Evolutionary conservation across 371 early-diverging fungal species (phyloP).

Genomic region (Smittium culicis): DNA sequence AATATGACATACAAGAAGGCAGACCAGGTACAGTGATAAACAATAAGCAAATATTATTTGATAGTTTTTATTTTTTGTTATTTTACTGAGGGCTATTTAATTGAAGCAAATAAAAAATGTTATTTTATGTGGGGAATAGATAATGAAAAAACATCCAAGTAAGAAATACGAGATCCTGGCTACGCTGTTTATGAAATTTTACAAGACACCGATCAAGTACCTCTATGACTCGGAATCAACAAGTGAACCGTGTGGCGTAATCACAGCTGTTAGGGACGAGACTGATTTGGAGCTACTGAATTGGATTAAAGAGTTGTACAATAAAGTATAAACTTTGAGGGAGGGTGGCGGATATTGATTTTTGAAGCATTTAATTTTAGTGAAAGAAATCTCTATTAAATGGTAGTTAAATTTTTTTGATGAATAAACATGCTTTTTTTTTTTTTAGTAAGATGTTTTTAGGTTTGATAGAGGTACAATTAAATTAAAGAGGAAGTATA

Average conservation of each 20-base stretch:
- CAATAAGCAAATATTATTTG: too few species aligned
- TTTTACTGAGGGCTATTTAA: too few species aligned
- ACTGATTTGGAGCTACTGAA: background rate
- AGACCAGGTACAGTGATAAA: background rate
- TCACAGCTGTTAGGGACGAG: background rate
- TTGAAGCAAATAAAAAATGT: too few species aligned
- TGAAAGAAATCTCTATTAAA: too few species aligned
- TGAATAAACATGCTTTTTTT: too few species aligned
- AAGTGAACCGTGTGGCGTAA: background rate
- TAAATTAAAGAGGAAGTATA: too few species aligned
- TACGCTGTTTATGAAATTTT: slow-evolving; percentile 4
- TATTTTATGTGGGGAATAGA: background rate
- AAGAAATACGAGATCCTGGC: slow-evolving; percentile 2
- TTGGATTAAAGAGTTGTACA: background rate
- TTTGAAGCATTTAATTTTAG: too few species aligned
- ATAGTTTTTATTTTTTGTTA: too few species aligned
- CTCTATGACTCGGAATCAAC: background rate
- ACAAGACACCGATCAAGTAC: background rate
- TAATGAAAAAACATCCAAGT: background rate
- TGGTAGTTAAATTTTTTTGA: too few species aligned
- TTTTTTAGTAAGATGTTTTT: too few species aligned
- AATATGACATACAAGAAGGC: background rate
- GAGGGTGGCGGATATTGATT: too few species aligned
- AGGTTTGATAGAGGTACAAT: too few species aligned
- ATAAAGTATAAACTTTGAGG: background rate